Conservation (phyloP, 2,329 filamentous ascomycete species). For the Orbilia blumenaviensis region DNA sequence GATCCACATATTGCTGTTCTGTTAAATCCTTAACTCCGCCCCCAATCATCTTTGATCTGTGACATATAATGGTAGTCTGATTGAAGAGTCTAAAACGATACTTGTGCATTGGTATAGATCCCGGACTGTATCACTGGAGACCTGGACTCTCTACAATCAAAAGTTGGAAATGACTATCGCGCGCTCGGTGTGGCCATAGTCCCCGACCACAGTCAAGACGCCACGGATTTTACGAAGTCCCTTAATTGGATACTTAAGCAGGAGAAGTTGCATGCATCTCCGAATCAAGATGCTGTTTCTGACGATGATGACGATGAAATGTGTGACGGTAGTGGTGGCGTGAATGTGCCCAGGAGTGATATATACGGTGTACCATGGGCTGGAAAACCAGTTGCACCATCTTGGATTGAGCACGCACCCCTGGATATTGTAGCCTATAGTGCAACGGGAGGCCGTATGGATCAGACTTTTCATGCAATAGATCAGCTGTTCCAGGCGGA, state of each 20-base stretch:
- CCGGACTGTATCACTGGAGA: conserved; percentile 85
- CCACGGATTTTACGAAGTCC: conserved; percentile 90
- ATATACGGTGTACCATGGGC: conserved; percentile 40
- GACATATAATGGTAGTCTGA: not conserved
- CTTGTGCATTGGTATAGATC: conserved; percentile 61
- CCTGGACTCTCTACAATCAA: conserved; percentile 78
- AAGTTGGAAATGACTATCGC: conserved; percentile 74
- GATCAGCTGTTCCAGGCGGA: conserved; percentile 76
- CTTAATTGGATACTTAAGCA: conserved; percentile 66
- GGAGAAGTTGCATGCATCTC: conserved; percentile 58
- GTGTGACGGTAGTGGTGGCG: not conserved
- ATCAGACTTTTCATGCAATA: conserved; percentile 88
- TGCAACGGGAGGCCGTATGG: conserved; percentile 86
- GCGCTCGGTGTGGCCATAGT: conserved; percentile 70
- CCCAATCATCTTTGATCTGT: too few species aligned
- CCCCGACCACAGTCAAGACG: conserved; percentile 80
- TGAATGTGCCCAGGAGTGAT: not conserved
- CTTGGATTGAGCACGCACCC: conserved; percentile 30
- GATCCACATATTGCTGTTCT: not conserved
- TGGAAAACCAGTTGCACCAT: conserved; percentile 56
- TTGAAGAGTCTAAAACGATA: not conserved
- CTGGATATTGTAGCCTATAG: conserved; percentile 81
- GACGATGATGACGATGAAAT: conserved; percentile 15
- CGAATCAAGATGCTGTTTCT: not conserved
- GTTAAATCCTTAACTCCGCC: conserved; percentile 15